Evolutionary conservation across 768 basidiomycete genomes (phyloP), one percentile per base, ranked within the genome.

Genomic region (Pulveroboletus sp.): DNA sequence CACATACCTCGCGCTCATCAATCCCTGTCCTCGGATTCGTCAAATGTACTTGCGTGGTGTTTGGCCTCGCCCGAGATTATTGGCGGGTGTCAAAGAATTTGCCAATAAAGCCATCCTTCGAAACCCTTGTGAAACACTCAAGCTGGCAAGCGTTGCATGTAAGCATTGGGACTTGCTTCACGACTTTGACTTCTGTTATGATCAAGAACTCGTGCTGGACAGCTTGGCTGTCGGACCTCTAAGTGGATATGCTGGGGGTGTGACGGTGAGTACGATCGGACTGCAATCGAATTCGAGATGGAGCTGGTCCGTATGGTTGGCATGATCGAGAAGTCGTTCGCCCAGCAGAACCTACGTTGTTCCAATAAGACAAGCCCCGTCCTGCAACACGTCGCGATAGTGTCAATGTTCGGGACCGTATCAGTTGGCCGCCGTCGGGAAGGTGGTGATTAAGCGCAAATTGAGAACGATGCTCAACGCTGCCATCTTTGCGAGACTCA

Each of bases 101-200:
- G 83, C 92, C 7, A 72, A 73, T 44, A 89, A 93, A 43, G 93
- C 93, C 4, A 67, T 76, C 2, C 98, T 94, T 76, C 81, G 82
- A 45, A 96, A 96, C 64, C 94, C 94, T 0, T 97, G 93, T 71
- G 86, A 92, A 63, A 82, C 89, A 9, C 76, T 95, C 47, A 86
- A 87, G 58, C 68, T 98, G 24, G 74, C 83, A 36, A 89, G 89
- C 64, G 86, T 97, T 30, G 89, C 94, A 27, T 97, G 95, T 64
- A 82, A 80, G 35, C 80, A 85, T 60, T 98, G 90, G 69, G 93
- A 93, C 65, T 70, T 74, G 13, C 76, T 93, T 51, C 81, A 88
- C 4, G 93, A 95, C 65, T 89, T 99, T 60, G 96, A 99, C 67
- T 89, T 99, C 61, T 97, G 95, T 64, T 82, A 95, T 14, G 95